These are phyloP conservation scores for Postia placenta DNA, from an alignment of 768 basidiomycete species.

Conservation along the genomic window DNA sequence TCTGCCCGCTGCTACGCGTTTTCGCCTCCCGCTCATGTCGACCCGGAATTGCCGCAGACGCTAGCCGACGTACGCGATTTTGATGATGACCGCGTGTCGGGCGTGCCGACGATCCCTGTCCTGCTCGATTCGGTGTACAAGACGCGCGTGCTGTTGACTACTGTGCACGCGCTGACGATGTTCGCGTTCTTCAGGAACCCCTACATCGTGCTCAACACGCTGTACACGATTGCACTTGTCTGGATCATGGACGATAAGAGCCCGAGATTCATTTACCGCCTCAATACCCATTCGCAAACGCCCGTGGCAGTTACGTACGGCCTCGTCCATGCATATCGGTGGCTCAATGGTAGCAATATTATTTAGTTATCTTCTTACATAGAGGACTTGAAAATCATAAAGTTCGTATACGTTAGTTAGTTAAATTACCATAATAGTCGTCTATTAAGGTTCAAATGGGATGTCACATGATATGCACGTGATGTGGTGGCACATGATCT, in stretches of 20 bases:
- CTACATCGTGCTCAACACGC: not conserved
- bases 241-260: not conserved
- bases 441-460: too few relatives aligned
- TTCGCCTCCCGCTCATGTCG: too few relatives aligned
- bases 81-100: not conserved
- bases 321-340: not conserved
- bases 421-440: too few relatives aligned
- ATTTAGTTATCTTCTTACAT: too few relatives aligned
- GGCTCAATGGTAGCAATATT: too few relatives aligned
- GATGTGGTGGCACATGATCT: too few relatives aligned
- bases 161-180: not conserved
- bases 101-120: not conserved
- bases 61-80: conserved; percentile 1
- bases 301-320: not conserved
- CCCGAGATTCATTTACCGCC: not conserved
- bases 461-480: too few relatives aligned
- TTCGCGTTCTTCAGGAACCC: not conserved
- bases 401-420: too few relatives aligned
- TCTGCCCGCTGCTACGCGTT: not conserved
- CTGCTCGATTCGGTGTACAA: conserved; percentile 1
- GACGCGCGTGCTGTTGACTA: not conserved
- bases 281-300: conserved; percentile 1
- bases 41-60: not conserved
- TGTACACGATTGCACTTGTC: not conserved
- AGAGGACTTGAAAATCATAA: too few relatives aligned